Evolutionary conservation across 1,139 yeast species (phyloP).

Genomic region (Sugiyamaella pinicola): DNA sequence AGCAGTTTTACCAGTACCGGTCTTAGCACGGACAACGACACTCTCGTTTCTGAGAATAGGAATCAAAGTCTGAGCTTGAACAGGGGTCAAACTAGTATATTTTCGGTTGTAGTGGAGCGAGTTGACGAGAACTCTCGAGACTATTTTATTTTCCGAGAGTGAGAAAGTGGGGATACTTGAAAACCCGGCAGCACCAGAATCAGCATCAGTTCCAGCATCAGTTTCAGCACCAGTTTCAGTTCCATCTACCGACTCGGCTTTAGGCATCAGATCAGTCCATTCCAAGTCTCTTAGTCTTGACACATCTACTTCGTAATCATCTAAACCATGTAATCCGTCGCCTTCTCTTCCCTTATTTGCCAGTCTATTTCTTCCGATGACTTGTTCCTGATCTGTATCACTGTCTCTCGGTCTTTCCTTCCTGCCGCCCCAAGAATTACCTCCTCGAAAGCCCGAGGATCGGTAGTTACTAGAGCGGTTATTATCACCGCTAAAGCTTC

Average conservation of each 20-base stretch:
- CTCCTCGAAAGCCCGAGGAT: not conserved
- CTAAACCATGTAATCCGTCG: constrained; percentile 41
- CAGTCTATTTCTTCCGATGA: constrained; percentile 26
- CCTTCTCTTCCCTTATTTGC: constrained; percentile 34
- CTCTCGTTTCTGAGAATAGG: constrained; percentile 64
- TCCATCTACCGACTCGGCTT: constrained; percentile 17
- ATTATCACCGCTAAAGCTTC: not conserved
- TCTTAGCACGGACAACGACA: constrained; percentile 84
- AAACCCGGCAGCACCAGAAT: constrained; percentile 29
- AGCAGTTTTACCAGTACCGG: constrained; percentile 94
- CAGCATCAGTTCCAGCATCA: constrained; percentile 15
- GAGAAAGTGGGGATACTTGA: constrained; percentile 39
- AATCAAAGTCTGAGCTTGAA: constrained; percentile 70
- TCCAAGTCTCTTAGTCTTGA: constrained; percentile 26
- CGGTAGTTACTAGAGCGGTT: constrained; percentile 8
- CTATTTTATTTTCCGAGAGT: constrained; percentile 37
- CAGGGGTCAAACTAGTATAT: constrained; percentile 62
- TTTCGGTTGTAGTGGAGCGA: constrained; percentile 41
- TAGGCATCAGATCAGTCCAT: constrained; percentile 31
- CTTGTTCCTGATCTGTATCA: constrained; percentile 20
- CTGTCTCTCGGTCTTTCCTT: constrained; percentile 8
- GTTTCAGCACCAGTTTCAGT: constrained; percentile 16
- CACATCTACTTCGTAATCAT: constrained; percentile 37
- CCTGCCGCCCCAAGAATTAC: not conserved
- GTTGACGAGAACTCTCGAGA: constrained; percentile 41